phyloP scores from a whole-genome alignment of 2,329 filamentous ascomycete genomes.

The Talaromyces rugulosus region DNA sequence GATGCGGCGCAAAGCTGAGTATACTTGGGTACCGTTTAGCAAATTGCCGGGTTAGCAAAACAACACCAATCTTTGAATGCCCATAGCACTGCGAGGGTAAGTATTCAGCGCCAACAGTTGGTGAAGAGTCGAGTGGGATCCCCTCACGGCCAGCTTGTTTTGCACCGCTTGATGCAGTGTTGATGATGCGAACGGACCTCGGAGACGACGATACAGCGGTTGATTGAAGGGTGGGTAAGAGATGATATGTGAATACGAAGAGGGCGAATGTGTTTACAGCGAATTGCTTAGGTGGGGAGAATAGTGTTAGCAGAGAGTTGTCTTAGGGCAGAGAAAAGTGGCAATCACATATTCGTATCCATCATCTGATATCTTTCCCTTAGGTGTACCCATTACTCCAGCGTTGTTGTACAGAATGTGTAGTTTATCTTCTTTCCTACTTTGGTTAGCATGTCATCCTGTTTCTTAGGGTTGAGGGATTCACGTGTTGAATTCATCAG shows the following conservation, averaged over 20 bases:
- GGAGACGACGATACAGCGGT: neutral
- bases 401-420: constrained; percentile 2
- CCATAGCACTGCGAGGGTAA: constrained; percentile 1
- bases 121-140: neutral
- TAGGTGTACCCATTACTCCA: neutral
- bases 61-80: neutral
- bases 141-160: neutral
- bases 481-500: neutral
- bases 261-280: constrained; percentile 1
- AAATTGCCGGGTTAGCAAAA: neutral
- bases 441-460: neutral
- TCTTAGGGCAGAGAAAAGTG: too few relatives aligned
- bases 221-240: neutral
- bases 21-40: neutral
- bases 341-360: neutral
- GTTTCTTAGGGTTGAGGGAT: neutral
- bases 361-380: neutral
- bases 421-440: neutral
- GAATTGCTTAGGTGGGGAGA: neutral
- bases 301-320: neutral
- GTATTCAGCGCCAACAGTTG: neutral
- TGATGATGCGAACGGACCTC: neutral
- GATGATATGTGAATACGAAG: neutral
- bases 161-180: constrained; percentile 1
- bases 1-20: constrained; percentile 1